phyloP scores from a whole-genome alignment of 1,284 basidiomycete species.

The Agroathelia rolfsii region DNA sequence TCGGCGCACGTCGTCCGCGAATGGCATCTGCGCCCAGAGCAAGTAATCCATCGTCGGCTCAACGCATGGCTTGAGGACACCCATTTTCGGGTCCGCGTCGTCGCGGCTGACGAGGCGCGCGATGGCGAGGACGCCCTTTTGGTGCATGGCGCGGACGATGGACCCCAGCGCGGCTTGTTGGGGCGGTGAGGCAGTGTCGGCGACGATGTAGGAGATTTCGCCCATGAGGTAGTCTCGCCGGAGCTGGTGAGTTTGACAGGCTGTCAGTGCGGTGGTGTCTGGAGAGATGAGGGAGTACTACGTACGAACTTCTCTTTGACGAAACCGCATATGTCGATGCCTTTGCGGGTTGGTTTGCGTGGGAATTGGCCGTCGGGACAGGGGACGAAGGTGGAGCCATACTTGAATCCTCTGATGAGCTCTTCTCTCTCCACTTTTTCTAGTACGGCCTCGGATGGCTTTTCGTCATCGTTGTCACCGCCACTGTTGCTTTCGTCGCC shows the following conservation, averaged over 20 bases:
- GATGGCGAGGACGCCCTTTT: constrained; percentile 61
- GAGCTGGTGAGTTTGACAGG: constrained; percentile 36
- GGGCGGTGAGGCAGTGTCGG: constrained; percentile 53
- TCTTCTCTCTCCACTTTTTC: constrained; percentile 64
- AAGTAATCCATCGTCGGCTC: constrained; percentile 69
- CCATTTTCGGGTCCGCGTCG: constrained; percentile 77
- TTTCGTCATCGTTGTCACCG: no score
- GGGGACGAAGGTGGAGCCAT: constrained; percentile 83
- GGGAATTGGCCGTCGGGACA: constrained; percentile 75
- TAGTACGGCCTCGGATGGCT: no score
- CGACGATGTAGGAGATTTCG: constrained; percentile 85
- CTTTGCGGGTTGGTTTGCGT: constrained; percentile 61
- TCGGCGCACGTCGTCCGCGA: constrained; percentile 85
- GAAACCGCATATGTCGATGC: constrained; percentile 85
- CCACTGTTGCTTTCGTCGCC: no score
- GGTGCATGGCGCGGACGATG: constrained; percentile 73
- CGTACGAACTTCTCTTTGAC: constrained; percentile 55
- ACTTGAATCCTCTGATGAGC: constrained; percentile 80
- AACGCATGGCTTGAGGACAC: constrained; percentile 55
- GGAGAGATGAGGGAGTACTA: constrained; percentile 3
- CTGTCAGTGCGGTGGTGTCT: constrained; percentile 2
- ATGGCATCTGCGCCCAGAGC: constrained; percentile 84
- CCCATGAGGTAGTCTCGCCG: constrained; percentile 76
- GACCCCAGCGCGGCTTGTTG: constrained; percentile 83
- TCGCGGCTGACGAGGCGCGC: constrained; percentile 73